Evolutionary conservation across 305 asterid species (phyloP).

Genomic region (Fraxinus platypoda): DNA sequence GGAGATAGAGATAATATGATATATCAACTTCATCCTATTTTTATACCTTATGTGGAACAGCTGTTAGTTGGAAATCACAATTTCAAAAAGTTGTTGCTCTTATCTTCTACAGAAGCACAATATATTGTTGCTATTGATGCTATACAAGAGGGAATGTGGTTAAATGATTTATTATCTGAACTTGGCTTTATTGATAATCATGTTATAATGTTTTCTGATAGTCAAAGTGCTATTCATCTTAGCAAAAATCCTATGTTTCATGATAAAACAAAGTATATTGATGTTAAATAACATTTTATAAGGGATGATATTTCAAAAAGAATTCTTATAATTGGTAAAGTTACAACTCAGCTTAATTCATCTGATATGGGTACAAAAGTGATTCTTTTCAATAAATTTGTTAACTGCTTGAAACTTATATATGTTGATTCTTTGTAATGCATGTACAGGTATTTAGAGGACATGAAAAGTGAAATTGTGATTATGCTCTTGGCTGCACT

Average conservation of each 20-base stretch:
- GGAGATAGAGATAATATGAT: neutral
- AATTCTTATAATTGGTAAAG: neutral
- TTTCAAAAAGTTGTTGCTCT: too few species aligned
- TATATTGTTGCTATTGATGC: too few species aligned
- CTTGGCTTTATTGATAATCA: neutral
- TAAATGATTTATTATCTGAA: too few species aligned
- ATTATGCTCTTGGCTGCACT: neutral
- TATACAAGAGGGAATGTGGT: neutral
- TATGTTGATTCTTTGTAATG: too few species aligned
- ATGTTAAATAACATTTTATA: neutral
- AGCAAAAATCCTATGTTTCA: neutral
- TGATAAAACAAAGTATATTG: neutral
- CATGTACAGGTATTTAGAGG: neutral
- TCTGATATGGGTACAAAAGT: neutral
- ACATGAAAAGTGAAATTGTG: neutral
- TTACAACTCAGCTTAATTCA: neutral
- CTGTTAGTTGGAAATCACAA: neutral
- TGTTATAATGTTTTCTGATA: too few species aligned
- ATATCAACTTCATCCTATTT: too few species aligned
- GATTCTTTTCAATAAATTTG: neutral
- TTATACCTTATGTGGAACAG: neutral
- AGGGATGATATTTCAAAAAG: neutral
- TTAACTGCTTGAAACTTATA: neutral
- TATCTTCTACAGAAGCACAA: too few species aligned
- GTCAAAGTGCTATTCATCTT: neutral